phyloP scores from a whole-genome alignment of 2,329 filamentous ascomycete species.

The Gnomoniopsis smithogilvyi region DNA sequence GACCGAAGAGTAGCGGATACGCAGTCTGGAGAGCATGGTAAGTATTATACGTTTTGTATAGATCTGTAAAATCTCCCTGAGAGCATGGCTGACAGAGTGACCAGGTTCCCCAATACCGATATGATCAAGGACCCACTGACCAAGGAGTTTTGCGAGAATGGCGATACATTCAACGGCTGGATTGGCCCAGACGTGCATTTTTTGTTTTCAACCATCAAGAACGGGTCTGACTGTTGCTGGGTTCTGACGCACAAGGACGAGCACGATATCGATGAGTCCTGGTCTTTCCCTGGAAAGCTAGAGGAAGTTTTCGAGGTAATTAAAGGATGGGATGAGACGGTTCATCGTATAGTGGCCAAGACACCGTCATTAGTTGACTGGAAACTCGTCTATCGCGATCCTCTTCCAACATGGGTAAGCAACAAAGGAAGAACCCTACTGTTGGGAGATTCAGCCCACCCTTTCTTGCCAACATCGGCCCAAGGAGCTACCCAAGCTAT shows the following conservation, averaged over 20 bases:
- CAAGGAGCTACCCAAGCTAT: slow-evolving; percentile 49
- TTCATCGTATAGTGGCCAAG: slow-evolving; percentile 44
- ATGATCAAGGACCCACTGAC: slow-evolving; percentile 50
- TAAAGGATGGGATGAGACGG: slow-evolving; percentile 49
- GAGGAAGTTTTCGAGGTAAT: slow-evolving; percentile 49
- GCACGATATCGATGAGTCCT: slow-evolving; percentile 53
- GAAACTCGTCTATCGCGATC: slow-evolving; percentile 49
- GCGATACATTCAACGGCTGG: slow-evolving; percentile 58
- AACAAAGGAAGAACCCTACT: slow-evolving; percentile 39
- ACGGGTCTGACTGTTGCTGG: slow-evolving; percentile 55
- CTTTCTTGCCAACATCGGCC: slow-evolving; percentile 45
- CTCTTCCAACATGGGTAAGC: slow-evolving; percentile 47
- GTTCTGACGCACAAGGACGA: slow-evolving; percentile 54
- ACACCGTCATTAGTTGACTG: slow-evolving; percentile 45
- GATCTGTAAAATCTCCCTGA: not conserved
- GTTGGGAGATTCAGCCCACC: slow-evolving; percentile 48
- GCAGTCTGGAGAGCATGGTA: slow-evolving; percentile 53
- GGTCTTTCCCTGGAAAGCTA: slow-evolving; percentile 50
- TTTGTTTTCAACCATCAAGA: slow-evolving; percentile 55
- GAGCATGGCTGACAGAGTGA: not conserved
- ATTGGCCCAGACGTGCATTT: slow-evolving; percentile 56
- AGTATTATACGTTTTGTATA: slow-evolving; percentile 4
- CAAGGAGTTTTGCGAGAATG: slow-evolving; percentile 50
- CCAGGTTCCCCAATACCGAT: slow-evolving; percentile 45
- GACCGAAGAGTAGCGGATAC: slow-evolving; percentile 48